Evolutionary conservation across 805 yeast species (phyloP).

Genomic region (Yamadazyma ubonensis): DNA sequence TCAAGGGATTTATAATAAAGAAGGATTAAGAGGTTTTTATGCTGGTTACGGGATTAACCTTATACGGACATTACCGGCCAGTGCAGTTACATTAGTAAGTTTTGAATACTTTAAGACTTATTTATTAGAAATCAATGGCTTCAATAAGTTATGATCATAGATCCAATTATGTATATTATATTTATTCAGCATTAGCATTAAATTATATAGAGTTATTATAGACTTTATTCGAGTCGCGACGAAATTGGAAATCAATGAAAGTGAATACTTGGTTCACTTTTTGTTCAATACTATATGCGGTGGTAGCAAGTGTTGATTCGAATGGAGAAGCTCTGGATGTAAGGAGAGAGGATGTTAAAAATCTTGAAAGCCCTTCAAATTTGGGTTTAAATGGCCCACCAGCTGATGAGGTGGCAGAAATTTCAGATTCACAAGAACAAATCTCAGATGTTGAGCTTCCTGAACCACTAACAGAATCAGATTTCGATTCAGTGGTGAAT

Average conservation of each 20-base stretch:
- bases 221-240: too few species aligned
- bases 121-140: slow-evolving; percentile 30
- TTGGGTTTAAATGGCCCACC: too few species aligned
- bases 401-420: slow-evolving; percentile 8
- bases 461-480: slow-evolving; percentile 45
- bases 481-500: slow-evolving; percentile 50
- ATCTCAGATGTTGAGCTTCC: slow-evolving; percentile 39
- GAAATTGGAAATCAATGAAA: too few species aligned
- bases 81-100: slow-evolving; percentile 91
- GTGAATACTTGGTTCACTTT: neutral
- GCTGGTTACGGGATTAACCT: slow-evolving; percentile 86
- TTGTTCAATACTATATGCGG: too few species aligned
- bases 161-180: neutral
- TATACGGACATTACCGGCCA: slow-evolving; percentile 89
- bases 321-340: too few species aligned
- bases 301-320: too few species aligned
- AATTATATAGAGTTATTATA: neutral
- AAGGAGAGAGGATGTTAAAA: too few species aligned
- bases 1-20: slow-evolving; percentile 50
- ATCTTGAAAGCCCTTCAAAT: too few species aligned
- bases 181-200: slow-evolving; percentile 1
- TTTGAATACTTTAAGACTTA: slow-evolving; percentile 76
- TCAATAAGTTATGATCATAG: too few species aligned
- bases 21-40: slow-evolving; percentile 82
- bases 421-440: too few species aligned